Evolutionary conservation across 257 asterid genomes (phyloP).

Genomic region (Nicotiana tabacum): DNA sequence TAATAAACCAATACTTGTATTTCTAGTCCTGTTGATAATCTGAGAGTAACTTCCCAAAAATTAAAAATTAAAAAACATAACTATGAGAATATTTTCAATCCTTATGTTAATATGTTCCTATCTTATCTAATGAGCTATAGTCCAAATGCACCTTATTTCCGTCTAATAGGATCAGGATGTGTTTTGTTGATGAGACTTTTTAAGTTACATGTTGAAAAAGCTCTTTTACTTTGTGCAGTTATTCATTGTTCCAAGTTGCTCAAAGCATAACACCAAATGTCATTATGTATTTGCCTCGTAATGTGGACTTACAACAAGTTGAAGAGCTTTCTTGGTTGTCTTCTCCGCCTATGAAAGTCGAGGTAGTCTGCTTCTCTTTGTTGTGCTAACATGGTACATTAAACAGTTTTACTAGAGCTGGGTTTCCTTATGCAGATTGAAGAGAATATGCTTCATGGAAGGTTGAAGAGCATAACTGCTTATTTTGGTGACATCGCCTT

Average conservation of each 20-base stretch:
- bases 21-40: not conserved
- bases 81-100: not conserved
- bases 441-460: conserved; percentile 44
- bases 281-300: conserved; percentile 74
- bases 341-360: conserved; percentile 65
- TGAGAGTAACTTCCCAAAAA: not conserved
- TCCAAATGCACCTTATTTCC: not conserved
- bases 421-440: conserved; percentile 47
- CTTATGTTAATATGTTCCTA: not conserved
- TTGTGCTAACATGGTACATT: not conserved
- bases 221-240: conserved; percentile 35
- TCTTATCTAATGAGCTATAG: not conserved
- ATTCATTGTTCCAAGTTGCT: conserved; percentile 62
- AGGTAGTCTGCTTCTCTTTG: conserved; percentile 31
- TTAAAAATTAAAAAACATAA: no score
- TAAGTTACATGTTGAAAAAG: not conserved
- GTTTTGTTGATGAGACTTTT: not conserved
- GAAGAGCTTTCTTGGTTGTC: conserved; percentile 72
- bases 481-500: conserved; percentile 47
- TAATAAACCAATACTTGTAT: not conserved
- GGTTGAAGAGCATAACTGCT: conserved; percentile 50
- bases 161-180: no score
- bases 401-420: not conserved
- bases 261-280: conserved; percentile 64
- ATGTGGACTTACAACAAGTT: conserved; percentile 55